Evolutionary conservation across 768 basidiomycete genomes (phyloP).

Genomic region (Tylopilus rubrobrunneus): DNA sequence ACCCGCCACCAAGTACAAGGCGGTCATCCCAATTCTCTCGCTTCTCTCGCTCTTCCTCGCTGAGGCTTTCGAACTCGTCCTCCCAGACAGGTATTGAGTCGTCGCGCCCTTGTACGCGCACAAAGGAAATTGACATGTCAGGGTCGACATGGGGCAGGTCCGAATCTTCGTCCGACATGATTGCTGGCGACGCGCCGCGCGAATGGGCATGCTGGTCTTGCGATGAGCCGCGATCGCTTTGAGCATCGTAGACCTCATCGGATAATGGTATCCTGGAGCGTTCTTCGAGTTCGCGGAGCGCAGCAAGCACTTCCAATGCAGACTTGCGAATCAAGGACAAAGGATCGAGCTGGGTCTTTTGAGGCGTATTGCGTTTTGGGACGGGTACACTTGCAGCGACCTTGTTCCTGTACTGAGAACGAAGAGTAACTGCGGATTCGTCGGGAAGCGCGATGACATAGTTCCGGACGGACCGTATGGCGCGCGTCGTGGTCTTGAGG

Average conservation of each 20-base stretch:
- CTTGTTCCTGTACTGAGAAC: conserved; percentile 55
- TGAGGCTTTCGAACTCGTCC: conserved; percentile 52
- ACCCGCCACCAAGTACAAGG: conserved; percentile 75
- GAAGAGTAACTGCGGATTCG: conserved; percentile 55
- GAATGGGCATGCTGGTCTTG: conserved; percentile 35
- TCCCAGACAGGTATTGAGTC: conserved; percentile 80
- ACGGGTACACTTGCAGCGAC: conserved; percentile 32
- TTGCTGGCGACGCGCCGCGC: conserved; percentile 41
- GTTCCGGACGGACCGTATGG: conserved; percentile 79
- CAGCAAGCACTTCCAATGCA: conserved; percentile 79
- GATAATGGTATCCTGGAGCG: conserved; percentile 66
- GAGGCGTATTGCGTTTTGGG: conserved; percentile 34
- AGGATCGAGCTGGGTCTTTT: conserved; percentile 48
- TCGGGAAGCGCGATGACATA: conserved; percentile 81
- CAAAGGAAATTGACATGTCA: conserved; percentile 63
- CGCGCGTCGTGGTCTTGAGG: conserved; percentile 75
- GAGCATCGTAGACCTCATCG: conserved; percentile 80
- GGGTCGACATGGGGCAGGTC: conserved; percentile 40
- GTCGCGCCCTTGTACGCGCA: conserved; percentile 63
- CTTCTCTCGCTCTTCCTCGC: conserved; percentile 51
- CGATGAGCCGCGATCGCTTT: conserved; percentile 60
- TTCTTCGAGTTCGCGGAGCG: conserved; percentile 80
- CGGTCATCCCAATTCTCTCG: conserved; percentile 78
- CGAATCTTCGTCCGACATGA: conserved; percentile 37
- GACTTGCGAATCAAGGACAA: conserved; percentile 67